phyloP scores from a whole-genome alignment of 495 filamentous ascomycete species.

The Aspergillus leporis region DNA sequence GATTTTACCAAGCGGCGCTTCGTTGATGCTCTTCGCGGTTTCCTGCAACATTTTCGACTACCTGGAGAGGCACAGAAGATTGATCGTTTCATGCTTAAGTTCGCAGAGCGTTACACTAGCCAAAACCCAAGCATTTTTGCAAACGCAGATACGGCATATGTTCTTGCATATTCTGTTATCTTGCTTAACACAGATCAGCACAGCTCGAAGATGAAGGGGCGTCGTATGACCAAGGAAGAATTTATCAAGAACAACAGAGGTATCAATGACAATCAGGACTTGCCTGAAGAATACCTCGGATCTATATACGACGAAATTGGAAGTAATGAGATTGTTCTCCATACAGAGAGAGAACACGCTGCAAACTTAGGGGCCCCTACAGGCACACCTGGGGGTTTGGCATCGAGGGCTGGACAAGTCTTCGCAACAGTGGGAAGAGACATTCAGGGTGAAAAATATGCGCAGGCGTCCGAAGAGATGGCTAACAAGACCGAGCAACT shows the following conservation, averaged over 20 bases:
- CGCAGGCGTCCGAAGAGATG: conserved; percentile 95
- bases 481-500: conserved; percentile 82
- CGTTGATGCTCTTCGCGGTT: conserved; percentile 86
- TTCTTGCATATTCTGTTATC: conserved; percentile 94
- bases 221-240: conserved; percentile 90
- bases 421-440: conserved; percentile 89
- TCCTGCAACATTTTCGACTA: conserved; percentile 91
- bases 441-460: conserved; percentile 87
- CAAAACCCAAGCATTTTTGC: conserved; percentile 97
- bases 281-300: conserved; percentile 88
- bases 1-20: conserved; percentile 93
- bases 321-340: conserved; percentile 89
- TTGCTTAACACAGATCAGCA: conserved; percentile 96
- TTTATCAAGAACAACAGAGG: conserved; percentile 99
- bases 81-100: conserved; percentile 99
- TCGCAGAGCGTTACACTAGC: conserved; percentile 90
- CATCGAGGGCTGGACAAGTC: conserved; percentile 84
- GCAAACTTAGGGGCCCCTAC: conserved; percentile 67
- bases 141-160: conserved; percentile 97
- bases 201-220: conserved; percentile 76
- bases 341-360: conserved; percentile 84
- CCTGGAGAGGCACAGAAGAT: conserved; percentile 99
- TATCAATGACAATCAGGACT: conserved; percentile 93
- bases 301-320: conserved; percentile 92
- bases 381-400: conserved; percentile 63